These are phyloP conservation scores for Pistacia atlantica DNA, from an alignment of 345 rosid species.

Conservation along the genomic window DNA sequence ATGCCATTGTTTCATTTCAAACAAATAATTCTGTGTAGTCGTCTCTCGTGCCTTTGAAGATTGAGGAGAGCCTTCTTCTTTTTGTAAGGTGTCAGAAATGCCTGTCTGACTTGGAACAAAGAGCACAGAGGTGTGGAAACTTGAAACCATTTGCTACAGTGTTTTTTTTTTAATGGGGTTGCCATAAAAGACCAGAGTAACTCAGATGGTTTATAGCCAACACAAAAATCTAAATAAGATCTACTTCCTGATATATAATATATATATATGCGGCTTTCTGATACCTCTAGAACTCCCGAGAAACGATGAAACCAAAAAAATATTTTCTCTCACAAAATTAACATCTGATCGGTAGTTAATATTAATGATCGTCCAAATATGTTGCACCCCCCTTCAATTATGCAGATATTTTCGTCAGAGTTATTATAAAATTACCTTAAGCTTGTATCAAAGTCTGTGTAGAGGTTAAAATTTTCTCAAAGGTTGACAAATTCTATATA, in stretches of 20 bases:
- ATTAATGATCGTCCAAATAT: neutral
- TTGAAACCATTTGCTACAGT: slow-evolving; percentile 30
- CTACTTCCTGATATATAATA: neutral
- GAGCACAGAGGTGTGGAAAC: slow-evolving; percentile 26
- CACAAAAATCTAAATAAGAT: slow-evolving; percentile 17
- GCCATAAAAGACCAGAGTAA: neutral
- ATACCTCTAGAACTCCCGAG: neutral
- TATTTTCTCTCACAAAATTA: neutral
- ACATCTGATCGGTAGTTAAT: neutral
- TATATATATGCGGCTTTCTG: neutral
- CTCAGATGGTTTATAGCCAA: neutral
- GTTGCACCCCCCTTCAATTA: neutral
- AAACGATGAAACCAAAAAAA: neutral
- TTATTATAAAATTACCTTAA: too few species aligned
- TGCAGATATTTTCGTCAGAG: neutral
- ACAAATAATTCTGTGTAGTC: neutral
- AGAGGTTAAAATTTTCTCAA: too few species aligned
- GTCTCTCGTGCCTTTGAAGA: neutral
- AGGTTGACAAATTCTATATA: too few species aligned
- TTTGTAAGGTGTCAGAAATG: slow-evolving; percentile 19
- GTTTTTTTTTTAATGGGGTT: neutral
- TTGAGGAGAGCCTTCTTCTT: neutral
- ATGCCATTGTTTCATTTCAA: too few species aligned
- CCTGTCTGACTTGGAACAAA: slow-evolving; percentile 14
- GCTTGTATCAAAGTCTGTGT: too few species aligned